Evolutionary conservation across 257 asterid genomes (phyloP).

Genomic region (Lantana camara): DNA sequence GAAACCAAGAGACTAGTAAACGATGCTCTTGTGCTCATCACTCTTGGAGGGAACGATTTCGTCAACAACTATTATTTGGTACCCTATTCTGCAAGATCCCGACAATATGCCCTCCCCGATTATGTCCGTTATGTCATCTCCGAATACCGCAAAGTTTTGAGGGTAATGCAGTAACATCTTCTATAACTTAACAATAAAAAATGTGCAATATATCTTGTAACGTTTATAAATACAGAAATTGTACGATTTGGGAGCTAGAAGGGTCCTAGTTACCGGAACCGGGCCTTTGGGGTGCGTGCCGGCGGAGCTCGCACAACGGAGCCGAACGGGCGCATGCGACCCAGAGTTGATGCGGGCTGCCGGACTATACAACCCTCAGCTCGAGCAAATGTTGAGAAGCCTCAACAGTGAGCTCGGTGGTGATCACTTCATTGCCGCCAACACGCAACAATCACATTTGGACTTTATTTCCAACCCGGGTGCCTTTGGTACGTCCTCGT

Average conservation of each 20-base stretch:
- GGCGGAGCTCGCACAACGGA: slow-evolving; percentile 60
- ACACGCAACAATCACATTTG: slow-evolving; percentile 44
- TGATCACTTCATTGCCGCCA: slow-evolving; percentile 56
- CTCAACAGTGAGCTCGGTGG: slow-evolving; percentile 46
- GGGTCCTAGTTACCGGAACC: slow-evolving; percentile 71
- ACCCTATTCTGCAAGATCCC: slow-evolving; percentile 67
- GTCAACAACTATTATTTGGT: slow-evolving; percentile 72
- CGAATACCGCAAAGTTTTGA: slow-evolving; percentile 57
- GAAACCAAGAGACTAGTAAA: slow-evolving; percentile 43
- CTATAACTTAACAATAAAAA: too few relatives aligned
- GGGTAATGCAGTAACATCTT: slow-evolving; percentile 43
- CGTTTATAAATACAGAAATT: too few relatives aligned
- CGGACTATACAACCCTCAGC: slow-evolving; percentile 65
- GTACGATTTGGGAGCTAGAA: slow-evolving; percentile 55
- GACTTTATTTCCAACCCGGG: slow-evolving; percentile 60
- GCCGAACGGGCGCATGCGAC: slow-evolving; percentile 65
- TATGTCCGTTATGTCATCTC: slow-evolving; percentile 66
- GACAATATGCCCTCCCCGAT: slow-evolving; percentile 56
- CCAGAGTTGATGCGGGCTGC: slow-evolving; percentile 66
- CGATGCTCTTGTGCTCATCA: slow-evolving; percentile 61
- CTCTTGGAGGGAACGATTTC: slow-evolving; percentile 81
- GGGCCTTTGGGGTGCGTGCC: slow-evolving; percentile 90
- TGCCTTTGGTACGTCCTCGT: too few relatives aligned
- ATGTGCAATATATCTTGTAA: too few relatives aligned
- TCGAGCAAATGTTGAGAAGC: slow-evolving; percentile 40